A percentile compares a stretch with the other conserved stretches of the same genome.
Evolutionary conservation across 1,284 basidiomycete genomes (phyloP).

Genomic region (Pseudozyma sp.): DNA sequence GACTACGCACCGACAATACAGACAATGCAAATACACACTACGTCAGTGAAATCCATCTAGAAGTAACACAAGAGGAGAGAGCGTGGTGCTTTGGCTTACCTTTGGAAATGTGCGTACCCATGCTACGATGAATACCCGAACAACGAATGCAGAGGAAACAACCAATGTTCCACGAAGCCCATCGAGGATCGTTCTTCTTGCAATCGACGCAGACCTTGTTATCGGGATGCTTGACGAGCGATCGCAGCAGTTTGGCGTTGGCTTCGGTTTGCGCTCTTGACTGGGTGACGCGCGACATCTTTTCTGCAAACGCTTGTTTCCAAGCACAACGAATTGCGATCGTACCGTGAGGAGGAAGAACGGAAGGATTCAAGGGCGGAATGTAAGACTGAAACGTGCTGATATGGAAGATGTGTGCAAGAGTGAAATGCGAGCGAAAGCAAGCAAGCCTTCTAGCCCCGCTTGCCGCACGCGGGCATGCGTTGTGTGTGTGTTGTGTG

Average conservation of each 20-base stretch:
- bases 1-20: constrained; percentile 71
- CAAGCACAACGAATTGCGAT: no score
- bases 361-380: no score
- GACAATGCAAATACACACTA: not conserved
- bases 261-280: constrained; percentile 66
- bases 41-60: constrained; percentile 1
- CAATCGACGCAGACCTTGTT: constrained; percentile 83
- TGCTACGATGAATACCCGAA: constrained; percentile 96
- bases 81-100: constrained; percentile 6
- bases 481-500: no score
- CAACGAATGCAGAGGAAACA: constrained; percentile 96
- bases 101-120: constrained; percentile 84
- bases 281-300: constrained; percentile 63
- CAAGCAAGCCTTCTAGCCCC: no score
- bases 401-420: no score
- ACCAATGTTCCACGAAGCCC: constrained; percentile 98
- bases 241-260: constrained; percentile 62
- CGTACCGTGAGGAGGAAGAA: no score
- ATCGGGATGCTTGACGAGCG: constrained; percentile 75
- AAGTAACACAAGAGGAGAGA: not conserved
- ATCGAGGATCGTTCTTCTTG: constrained; percentile 80
- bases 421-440: no score
- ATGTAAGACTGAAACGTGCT: no score
- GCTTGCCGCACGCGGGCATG: no score
- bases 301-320: no score